A percentile compares a stretch with the other conserved stretches of the same genome.
These are phyloP conservation scores for Leucocoprinus birnbaumii DNA, from an alignment of 768 basidiomycete species.

Conservation along the genomic window DNA sequence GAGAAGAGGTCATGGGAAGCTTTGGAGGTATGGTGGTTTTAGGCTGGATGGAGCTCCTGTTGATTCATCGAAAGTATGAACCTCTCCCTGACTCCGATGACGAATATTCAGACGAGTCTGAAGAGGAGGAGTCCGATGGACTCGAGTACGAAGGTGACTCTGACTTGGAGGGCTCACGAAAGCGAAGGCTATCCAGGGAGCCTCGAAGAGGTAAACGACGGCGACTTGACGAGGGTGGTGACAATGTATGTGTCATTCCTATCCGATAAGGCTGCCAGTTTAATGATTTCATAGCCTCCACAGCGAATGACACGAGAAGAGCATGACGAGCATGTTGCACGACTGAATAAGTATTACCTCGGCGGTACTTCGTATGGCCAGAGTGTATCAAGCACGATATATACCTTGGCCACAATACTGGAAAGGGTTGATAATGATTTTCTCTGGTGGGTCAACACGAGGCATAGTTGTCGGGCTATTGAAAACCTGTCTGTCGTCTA, in stretches of 20 bases:
- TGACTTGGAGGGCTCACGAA: constrained; percentile 37
- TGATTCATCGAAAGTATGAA: constrained; percentile 54
- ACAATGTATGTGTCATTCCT: constrained; percentile 19
- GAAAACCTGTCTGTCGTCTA: constrained; percentile 27
- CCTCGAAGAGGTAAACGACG: constrained; percentile 45
- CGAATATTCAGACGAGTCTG: constrained; percentile 49
- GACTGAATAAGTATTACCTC: constrained; percentile 79
- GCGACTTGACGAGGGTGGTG: constrained; percentile 44
- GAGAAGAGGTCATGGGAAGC: constrained; percentile 85
- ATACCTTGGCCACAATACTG: constrained; percentile 85
- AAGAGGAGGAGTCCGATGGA: constrained; percentile 42
- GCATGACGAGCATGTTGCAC: constrained; percentile 56
- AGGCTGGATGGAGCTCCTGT: constrained; percentile 4
- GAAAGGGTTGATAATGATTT: constrained; percentile 93
- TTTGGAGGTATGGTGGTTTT: constrained; percentile 56
- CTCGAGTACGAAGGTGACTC: constrained; percentile 41
- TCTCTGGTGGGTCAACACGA: constrained; percentile 61
- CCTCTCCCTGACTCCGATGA: constrained; percentile 73
- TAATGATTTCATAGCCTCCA: constrained; percentile 33
- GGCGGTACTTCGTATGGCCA: constrained; percentile 87
- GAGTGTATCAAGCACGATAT: constrained; percentile 86
- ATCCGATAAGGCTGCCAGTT: not conserved
- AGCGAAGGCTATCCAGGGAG: constrained; percentile 31
- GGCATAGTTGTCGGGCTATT: constrained; percentile 3
- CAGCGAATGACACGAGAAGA: constrained; percentile 69